Conservation (phyloP, 1,284 basidiomycete genomes). For the Microbotryum saponariae region DNA sequence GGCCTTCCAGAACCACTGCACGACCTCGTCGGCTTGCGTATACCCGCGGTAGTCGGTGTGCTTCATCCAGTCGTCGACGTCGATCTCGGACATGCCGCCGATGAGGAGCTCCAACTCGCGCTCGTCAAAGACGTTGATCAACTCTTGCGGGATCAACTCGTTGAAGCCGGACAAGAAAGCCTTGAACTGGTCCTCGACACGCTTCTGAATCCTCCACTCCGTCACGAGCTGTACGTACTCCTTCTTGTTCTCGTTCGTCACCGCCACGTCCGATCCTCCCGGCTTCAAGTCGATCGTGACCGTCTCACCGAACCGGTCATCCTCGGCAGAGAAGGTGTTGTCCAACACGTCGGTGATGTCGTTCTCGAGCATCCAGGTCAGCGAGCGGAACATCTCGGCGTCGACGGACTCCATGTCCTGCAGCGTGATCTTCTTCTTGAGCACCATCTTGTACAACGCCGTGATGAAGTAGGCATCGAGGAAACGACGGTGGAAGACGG, state of each 20-base stretch:
- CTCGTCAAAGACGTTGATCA: slow-evolving; percentile 97
- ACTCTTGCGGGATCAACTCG: slow-evolving; percentile 88
- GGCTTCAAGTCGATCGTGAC: slow-evolving; percentile 88
- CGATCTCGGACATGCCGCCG: slow-evolving; percentile 98
- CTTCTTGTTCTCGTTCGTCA: slow-evolving; percentile 97
- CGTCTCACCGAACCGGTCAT: slow-evolving; percentile 95
- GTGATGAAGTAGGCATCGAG: slow-evolving; percentile 98
- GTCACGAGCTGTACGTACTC: slow-evolving; percentile 95
- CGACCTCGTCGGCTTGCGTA: slow-evolving; percentile 50
- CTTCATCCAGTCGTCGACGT: slow-evolving; percentile 59
- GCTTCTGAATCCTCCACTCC: slow-evolving; percentile 84
- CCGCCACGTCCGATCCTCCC: slow-evolving; percentile 70
- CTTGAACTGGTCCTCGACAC: slow-evolving; percentile 91
- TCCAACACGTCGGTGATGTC: slow-evolving; percentile 91
- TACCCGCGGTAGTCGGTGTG: slow-evolving; percentile 56
- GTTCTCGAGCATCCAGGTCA: slow-evolving; percentile 97
- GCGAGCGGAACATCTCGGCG: slow-evolving; percentile 77
- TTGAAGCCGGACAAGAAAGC: slow-evolving; percentile 93
- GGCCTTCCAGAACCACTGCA: slow-evolving; percentile 99
- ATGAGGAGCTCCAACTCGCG: slow-evolving; percentile 88
- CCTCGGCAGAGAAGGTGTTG: slow-evolving; percentile 87
- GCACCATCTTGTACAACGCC: slow-evolving; percentile 98
- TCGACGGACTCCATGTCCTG: slow-evolving; percentile 87
- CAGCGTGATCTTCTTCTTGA: slow-evolving; percentile 75
- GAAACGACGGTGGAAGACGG: slow-evolving; percentile 98